Conservation (phyloP, 371 early-diverging fungal genomes). For the Dichotomocladium elegans region DNA sequence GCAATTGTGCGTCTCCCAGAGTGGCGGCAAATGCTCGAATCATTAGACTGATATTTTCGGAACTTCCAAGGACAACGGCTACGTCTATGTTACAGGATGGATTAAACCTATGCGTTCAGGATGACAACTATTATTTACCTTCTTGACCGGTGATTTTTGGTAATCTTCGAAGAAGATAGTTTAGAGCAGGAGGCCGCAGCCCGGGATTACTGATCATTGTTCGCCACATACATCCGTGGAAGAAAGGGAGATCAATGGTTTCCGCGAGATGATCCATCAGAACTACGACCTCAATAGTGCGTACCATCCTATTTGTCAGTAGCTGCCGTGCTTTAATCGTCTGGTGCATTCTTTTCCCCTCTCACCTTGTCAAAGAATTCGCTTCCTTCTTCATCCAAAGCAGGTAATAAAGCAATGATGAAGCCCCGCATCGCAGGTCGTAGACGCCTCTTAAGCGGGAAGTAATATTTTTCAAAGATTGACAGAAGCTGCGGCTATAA, state of each 20-base stretch:
- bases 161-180: slow-evolving; percentile 73
- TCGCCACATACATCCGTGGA: slow-evolving; percentile 81
- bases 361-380: slow-evolving; percentile 75
- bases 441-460: slow-evolving; percentile 68
- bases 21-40: slow-evolving; percentile 75
- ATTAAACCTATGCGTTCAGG: background rate
- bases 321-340: background rate
- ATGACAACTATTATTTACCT: slow-evolving; percentile 37
- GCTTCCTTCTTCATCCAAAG: slow-evolving; percentile 88
- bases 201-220: slow-evolving; percentile 67
- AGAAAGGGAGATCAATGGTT: slow-evolving; percentile 68
- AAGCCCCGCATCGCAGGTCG: slow-evolving; percentile 78
- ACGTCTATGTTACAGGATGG: slow-evolving; percentile 43
- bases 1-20: slow-evolving; percentile 64
- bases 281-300: slow-evolving; percentile 48
- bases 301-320: background rate
- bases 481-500: slow-evolving; percentile 72
- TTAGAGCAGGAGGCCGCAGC: slow-evolving; percentile 69
- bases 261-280: slow-evolving; percentile 68
- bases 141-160: slow-evolving; percentile 64
- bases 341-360: background rate
- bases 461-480: slow-evolving; percentile 70
- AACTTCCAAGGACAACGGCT: slow-evolving; percentile 59
- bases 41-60: slow-evolving; percentile 66
- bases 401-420: slow-evolving; percentile 80